A percentile compares a stretch with the other conserved stretches of the same genome.
Evolutionary conservation across 331 rosid genomes (phyloP).

Genomic region (Telfairia occidentalis): DNA sequence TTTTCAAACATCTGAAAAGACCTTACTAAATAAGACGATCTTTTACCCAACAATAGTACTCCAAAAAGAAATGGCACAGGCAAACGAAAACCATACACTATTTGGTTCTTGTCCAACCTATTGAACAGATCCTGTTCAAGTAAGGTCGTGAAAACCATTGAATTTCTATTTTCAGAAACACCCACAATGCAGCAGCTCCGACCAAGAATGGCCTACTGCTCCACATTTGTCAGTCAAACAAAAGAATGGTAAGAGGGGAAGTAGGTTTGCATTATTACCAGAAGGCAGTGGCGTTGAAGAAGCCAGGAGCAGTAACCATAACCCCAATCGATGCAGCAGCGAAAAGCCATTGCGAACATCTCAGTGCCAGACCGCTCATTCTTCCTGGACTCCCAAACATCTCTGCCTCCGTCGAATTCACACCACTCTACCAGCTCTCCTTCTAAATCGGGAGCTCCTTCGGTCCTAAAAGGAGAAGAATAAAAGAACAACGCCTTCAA

Average conservation of each 20-base stretch:
- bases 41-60: background rate
- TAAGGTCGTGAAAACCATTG: too few relatives aligned
- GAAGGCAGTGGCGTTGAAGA: slow-evolving; percentile 36
- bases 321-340: slow-evolving; percentile 35
- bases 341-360: slow-evolving; percentile 30
- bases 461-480: background rate
- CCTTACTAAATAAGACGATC: background rate
- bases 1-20: background rate
- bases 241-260: background rate
- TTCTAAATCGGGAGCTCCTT: background rate
- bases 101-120: background rate
- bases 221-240: background rate
- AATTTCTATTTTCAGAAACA: background rate
- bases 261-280: slow-evolving; percentile 19
- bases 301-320: slow-evolving; percentile 32
- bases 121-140: too few relatives aligned
- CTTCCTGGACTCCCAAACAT: slow-evolving; percentile 36
- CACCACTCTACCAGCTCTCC: background rate
- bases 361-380: slow-evolving; percentile 26
- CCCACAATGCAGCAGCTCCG: background rate
- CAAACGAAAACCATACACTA: background rate
- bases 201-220: background rate
- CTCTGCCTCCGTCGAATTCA: slow-evolving; percentile 10
- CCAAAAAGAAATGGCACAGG: background rate
- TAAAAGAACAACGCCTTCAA: background rate